phyloP scores from a whole-genome alignment of 148 eudicot genomes.

The Camellia lanceoleosa region DNA sequence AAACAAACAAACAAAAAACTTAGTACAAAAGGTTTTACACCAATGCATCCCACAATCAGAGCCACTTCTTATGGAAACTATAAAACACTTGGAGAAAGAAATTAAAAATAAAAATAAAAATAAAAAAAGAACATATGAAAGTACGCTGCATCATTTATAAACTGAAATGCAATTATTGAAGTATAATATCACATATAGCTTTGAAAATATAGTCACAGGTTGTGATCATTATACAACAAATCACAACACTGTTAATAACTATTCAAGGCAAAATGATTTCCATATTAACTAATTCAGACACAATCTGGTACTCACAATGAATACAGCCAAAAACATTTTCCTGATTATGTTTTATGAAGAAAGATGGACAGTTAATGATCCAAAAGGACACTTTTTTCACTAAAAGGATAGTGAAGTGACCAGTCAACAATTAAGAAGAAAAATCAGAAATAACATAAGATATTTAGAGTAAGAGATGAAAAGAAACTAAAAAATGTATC shows the following conservation, averaged over 20 bases:
- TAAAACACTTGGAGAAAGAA: background rate
- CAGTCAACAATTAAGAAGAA: background rate
- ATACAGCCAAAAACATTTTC: background rate
- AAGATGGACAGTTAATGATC: background rate
- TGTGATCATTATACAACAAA: background rate
- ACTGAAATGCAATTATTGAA: background rate
- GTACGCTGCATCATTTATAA: background rate
- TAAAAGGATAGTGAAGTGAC: background rate
- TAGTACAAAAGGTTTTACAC: background rate
- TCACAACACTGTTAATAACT: background rate
- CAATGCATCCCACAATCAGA: background rate
- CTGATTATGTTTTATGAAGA: background rate
- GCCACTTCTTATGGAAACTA: background rate
- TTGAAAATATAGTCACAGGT: background rate
- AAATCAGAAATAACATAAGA: background rate
- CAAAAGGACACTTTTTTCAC: background rate
- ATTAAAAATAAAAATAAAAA: background rate
- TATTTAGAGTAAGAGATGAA: background rate
- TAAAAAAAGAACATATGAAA: background rate
- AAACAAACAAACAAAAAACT: constrained; percentile 1
- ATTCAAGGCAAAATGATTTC: background rate
- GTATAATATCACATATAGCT: background rate
- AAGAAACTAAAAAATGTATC: too few relatives aligned
- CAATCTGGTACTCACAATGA: background rate
- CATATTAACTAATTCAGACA: background rate